Conservation (phyloP, 1,284 basidiomycete genomes). For the Ceratobasidium papillatum region DNA sequence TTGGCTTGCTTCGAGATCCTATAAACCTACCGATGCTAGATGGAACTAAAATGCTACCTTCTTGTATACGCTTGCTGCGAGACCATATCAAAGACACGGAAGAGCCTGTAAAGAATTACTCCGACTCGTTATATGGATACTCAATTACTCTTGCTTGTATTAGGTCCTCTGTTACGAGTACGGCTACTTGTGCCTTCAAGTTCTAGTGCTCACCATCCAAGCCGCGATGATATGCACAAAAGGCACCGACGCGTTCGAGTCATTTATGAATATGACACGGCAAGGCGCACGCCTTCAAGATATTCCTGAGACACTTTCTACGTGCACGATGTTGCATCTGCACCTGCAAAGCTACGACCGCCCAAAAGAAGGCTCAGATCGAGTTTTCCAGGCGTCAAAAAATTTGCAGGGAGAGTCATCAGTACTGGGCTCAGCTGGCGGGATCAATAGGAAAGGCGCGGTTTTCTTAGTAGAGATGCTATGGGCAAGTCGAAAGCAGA, state of each 20-base stretch:
- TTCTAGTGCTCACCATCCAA: not conserved
- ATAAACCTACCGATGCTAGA: not conserved
- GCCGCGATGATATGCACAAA: not conserved
- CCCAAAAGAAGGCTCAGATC: not conserved
- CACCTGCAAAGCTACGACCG: not conserved
- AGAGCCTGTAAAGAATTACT: not conserved
- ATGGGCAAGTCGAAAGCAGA: constrained; percentile 11
- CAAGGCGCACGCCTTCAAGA: not conserved
- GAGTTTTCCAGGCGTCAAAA: not conserved
- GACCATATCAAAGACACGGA: constrained; percentile 8
- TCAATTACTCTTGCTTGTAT: not conserved
- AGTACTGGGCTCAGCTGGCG: not conserved
- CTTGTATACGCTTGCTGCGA: constrained; percentile 1
- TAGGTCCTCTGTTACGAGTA: constrained; percentile 18
- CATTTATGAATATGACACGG: not conserved
- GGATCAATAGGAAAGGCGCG: not conserved
- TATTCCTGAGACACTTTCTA: not conserved
- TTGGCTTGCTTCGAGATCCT: not conserved
- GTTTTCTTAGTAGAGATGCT: not conserved
- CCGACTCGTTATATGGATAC: not conserved
- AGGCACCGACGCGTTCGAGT: not conserved
- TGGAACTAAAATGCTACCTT: not conserved
- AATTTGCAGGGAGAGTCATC: not conserved
- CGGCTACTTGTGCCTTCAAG: constrained; percentile 14
- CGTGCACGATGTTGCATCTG: not conserved